Conservation (phyloP, 2,329 filamentous ascomycete species). For the Colletotrichum tanaceti region DNA sequence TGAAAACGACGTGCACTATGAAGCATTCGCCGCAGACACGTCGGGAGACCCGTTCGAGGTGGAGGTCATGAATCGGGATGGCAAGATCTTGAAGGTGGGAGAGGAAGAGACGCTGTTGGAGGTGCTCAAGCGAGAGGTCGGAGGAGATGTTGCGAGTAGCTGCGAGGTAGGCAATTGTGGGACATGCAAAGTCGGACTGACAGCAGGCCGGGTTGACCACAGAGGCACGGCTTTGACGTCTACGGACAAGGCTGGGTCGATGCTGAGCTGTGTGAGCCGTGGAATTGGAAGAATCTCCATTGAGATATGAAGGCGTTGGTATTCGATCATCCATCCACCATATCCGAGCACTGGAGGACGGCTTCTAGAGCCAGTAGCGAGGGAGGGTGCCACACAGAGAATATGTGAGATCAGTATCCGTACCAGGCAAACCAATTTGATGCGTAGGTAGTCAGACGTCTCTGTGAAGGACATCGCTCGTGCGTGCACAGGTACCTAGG, state of each 20-base stretch:
- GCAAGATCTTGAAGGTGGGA: constrained; percentile 57
- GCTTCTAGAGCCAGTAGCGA: no score
- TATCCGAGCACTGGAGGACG: neutral
- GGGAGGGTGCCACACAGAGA: no score
- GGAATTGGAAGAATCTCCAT: constrained; percentile 62
- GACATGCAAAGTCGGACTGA: constrained; percentile 60
- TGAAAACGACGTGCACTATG: constrained; percentile 67
- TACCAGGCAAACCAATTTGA: neutral
- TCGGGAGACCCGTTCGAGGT: constrained; percentile 71
- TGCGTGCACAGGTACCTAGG: neutral
- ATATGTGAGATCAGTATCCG: no score
- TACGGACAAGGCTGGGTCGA: constrained; percentile 56
- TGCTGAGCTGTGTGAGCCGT: constrained; percentile 66
- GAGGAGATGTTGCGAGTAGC: constrained; percentile 57
- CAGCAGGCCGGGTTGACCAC: constrained; percentile 59
- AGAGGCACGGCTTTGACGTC: constrained; percentile 60
- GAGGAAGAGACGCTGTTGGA: constrained; percentile 63
- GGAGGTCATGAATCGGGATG: constrained; percentile 57
- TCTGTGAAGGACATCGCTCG: neutral
- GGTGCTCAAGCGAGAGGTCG: constrained; percentile 57
- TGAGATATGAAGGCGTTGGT: constrained; percentile 53
- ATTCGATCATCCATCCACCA: neutral
- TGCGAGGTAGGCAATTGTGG: constrained; percentile 68
- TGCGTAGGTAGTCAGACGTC: no score
- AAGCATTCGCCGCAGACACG: constrained; percentile 66